Conservation (phyloP, 139 green algal genomes). For the Picochlorum sp. region DNA sequence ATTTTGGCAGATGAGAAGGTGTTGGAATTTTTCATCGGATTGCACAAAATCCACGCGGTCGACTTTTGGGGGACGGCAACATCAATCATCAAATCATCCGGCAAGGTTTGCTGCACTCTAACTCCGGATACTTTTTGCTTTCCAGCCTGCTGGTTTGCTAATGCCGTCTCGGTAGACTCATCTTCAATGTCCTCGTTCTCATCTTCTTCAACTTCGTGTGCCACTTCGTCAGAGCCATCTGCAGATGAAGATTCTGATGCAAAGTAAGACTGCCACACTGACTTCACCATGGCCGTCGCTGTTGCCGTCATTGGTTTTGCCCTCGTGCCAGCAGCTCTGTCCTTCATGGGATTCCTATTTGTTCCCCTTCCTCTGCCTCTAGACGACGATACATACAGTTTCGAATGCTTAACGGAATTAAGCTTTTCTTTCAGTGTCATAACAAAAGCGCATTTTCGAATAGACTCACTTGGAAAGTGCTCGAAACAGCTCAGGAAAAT, state of each 20-base stretch:
- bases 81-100: not conserved
- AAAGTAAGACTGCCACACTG: constrained; percentile 77
- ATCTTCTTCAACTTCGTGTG: constrained; percentile 58
- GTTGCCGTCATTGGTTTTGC: constrained; percentile 86
- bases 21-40: too few species aligned
- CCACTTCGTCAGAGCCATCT: constrained; percentile 10
- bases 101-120: constrained; percentile 10
- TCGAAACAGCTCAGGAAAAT: constrained; percentile 87
- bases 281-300: constrained; percentile 82
- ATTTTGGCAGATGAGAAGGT: not conserved
- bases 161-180: constrained; percentile 36
- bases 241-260: constrained; percentile 5
- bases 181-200: constrained; percentile 57
- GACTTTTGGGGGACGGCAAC: too few species aligned
- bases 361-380: constrained; percentile 18
- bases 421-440: constrained; percentile 57
- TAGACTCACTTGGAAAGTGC: constrained; percentile 54
- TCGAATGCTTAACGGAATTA: constrained; percentile 60
- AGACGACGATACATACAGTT: constrained; percentile 64
- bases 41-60: too few species aligned
- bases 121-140: constrained; percentile 9
- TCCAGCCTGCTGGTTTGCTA: constrained; percentile 24
- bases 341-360: constrained; percentile 68
- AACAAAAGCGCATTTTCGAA: constrained; percentile 66
- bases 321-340: constrained; percentile 31